Percentiles rank a stretch among this genome's conserved stretches.
These are phyloP conservation scores for Alternaria atra DNA, from an alignment of 2,329 filamentous ascomycete species.

Conservation along the genomic window DNA sequence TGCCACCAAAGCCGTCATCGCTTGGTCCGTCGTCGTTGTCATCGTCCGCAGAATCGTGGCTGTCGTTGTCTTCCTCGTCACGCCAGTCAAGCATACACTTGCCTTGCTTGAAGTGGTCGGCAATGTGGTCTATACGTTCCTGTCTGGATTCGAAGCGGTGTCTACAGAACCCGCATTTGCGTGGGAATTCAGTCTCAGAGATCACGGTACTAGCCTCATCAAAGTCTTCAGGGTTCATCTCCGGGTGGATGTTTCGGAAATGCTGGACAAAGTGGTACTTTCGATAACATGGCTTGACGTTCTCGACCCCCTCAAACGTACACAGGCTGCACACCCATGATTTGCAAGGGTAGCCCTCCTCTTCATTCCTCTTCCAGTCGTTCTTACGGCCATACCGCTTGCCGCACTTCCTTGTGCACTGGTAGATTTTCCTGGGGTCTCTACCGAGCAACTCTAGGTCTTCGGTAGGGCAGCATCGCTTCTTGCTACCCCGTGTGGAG, in stretches of 20 bases:
- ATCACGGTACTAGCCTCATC: conserved; percentile 44
- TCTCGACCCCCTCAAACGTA: conserved; percentile 40
- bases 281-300: conserved; percentile 49
- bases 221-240: conserved; percentile 40
- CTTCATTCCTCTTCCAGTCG: conserved; percentile 52
- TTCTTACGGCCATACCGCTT: conserved; percentile 51
- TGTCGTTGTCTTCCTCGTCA: conserved; percentile 39
- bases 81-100: conserved; percentile 52
- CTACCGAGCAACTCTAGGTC: conserved; percentile 39
- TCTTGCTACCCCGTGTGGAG: conserved; percentile 41
- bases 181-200: conserved; percentile 47
- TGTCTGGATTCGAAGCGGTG: conserved; percentile 46
- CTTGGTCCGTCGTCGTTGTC: conserved; percentile 40
- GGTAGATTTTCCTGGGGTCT: conserved; percentile 50
- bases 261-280: conserved; percentile 51
- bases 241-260: conserved; percentile 51
- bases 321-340: conserved; percentile 49
- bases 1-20: conserved; percentile 36
- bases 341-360: conserved; percentile 49
- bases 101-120: conserved; percentile 50
- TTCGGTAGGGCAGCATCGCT: conserved; percentile 47
- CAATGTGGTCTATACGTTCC: conserved; percentile 51
- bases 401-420: conserved; percentile 50
- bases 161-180: conserved; percentile 49
- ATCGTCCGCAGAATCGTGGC: conserved; percentile 34